Evolutionary conservation across 2,329 filamentous ascomycete species (phyloP), one percentile per base, ranked within the genome.

Genomic region (Arthrobotrys megalospora): DNA sequence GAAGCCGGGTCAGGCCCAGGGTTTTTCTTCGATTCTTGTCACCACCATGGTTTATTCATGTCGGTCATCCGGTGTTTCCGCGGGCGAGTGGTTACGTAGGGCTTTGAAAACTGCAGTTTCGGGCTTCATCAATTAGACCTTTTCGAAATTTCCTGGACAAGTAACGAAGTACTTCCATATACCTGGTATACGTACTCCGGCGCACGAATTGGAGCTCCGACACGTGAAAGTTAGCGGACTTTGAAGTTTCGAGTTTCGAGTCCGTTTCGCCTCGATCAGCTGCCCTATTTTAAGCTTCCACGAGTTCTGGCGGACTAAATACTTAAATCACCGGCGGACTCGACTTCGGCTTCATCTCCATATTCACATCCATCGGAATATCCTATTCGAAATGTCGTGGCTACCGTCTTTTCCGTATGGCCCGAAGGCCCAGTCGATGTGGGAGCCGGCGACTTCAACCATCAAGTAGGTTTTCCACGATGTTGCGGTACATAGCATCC

Each of bases 371-470:
- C 32, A 8, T 50, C n/a, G n/a, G 14, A 14, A 12, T 14, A 38
- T 2, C 16, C 1, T 47, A 12, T 45, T 45, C 48, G 55, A 21
- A 24, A 75, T 79, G 68, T 79, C 76, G 14, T 79, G 76, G 76
- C 19, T 81, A 47, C 80, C 80, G 45, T 76, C 79, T 16, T 73
- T 81, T 45, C 79, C 80, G 1, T 82, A 82, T 73, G 79, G 70
- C 1, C 63, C 77, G 14, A 68, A 67, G 66, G 80, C 73, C 24
- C 43, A 65, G 19, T 80, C 80, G 45, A 60, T 48, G 28, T 82
- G 81, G 81, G 81, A 81, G 12, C 81, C 80, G 14, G 76, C 80
- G 19, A 82, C 81, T 19, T 80, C 81, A 3, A 82, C 81, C 6
- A 76, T 82, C 45, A 82, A 82, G 81, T 81, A 62, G 52, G 63